A percentile compares a stretch with the other conserved stretches of the same genome.
Evolutionary conservation across 164 flowering plant genomes (phyloP).

Genomic region (Magnolia kwangsiensis): DNA sequence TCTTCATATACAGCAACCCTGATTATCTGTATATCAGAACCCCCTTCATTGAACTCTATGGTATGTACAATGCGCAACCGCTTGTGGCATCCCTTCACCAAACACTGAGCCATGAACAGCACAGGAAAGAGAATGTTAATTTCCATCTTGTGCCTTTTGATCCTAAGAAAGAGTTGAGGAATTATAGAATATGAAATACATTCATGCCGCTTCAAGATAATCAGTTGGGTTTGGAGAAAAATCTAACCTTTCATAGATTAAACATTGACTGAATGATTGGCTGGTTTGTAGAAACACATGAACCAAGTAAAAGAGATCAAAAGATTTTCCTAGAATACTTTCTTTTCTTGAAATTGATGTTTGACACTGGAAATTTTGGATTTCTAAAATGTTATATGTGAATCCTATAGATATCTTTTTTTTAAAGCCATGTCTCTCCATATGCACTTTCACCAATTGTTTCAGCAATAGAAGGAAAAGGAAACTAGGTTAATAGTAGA

Average conservation of each 20-base stretch:
- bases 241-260: background rate
- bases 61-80: conserved; percentile 92
- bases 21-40: conserved; percentile 83
- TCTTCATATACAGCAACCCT: conserved; percentile 94
- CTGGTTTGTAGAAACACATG: too few relatives aligned
- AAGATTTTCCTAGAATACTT: too few relatives aligned
- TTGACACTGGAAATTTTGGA: too few relatives aligned
- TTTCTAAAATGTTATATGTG: too few relatives aligned
- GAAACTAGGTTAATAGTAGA: background rate
- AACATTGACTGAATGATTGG: too few relatives aligned
- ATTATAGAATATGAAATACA: background rate
- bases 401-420: too few relatives aligned
- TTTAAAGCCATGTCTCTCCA: too few relatives aligned
- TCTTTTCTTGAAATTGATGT: too few relatives aligned
- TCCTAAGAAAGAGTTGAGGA: background rate
- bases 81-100: conserved; percentile 95
- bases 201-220: background rate
- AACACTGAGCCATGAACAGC: conserved; percentile 47
- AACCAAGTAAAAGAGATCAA: too few relatives aligned
- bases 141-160: background rate
- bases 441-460: too few relatives aligned
- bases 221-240: background rate
- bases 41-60: conserved; percentile 81
- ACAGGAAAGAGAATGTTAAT: background rate
- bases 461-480: too few relatives aligned